Evolutionary conservation across 108 stramenopile genomes (phyloP).

Genomic region (Conticribra weissflogii): DNA sequence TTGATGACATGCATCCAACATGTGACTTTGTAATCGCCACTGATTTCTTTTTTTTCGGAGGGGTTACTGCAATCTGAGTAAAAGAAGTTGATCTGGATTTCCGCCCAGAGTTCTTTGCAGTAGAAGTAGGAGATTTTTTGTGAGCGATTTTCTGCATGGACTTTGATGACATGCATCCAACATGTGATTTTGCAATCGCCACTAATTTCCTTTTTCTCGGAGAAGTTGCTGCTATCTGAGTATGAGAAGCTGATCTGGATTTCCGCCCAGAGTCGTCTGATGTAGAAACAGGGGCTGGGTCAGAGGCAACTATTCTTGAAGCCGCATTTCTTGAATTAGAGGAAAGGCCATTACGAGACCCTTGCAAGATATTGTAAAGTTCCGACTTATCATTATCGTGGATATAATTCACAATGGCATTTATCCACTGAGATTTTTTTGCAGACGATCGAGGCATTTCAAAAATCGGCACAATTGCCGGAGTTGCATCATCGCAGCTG

Average conservation of each 20-base stretch:
- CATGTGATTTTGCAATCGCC: background rate
- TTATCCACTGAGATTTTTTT: constrained; percentile 29
- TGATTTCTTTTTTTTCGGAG: background rate
- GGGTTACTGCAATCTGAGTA: background rate
- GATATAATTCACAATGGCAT: constrained; percentile 5
- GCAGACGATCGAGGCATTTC: constrained; percentile 24
- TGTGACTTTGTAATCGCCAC: no score
- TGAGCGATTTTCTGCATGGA: background rate
- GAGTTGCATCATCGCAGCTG: background rate
- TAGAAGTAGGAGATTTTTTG: background rate
- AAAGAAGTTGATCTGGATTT: background rate
- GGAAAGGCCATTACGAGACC: background rate
- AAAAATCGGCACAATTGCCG: background rate
- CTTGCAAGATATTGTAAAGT: background rate
- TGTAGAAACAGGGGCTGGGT: no score
- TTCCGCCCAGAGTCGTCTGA: no score
- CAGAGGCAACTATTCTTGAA: no score
- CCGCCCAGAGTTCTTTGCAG: background rate
- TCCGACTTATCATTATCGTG: background rate
- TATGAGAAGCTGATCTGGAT: background rate
- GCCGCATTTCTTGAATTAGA: no score
- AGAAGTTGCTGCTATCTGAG: background rate
- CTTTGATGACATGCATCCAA: background rate
- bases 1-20: no score
- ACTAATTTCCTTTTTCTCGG: background rate